phyloP scores from a whole-genome alignment of 192 early-diverging fungal genomes.

The Dimargaris xerosporica region DNA sequence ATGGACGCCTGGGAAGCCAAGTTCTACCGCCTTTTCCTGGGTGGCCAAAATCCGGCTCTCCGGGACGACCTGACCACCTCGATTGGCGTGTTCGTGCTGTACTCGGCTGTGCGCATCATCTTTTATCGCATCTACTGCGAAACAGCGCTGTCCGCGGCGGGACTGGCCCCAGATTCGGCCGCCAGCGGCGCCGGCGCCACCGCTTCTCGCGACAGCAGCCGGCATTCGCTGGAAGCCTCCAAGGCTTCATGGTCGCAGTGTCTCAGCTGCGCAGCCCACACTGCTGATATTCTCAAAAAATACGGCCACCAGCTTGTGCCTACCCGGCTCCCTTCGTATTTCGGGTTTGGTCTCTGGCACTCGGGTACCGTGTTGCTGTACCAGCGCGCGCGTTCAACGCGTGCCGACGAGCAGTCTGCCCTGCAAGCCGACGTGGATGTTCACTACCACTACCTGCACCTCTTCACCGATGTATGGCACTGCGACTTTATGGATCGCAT shows the following conservation, averaged over 20 bases:
- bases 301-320: not conserved
- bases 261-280: not conserved
- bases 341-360: constrained; percentile 9
- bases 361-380: constrained; percentile 6
- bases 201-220: not conserved
- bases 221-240: not conserved
- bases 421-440: not conserved
- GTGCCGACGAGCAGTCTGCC: constrained; percentile 2
- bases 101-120: not conserved
- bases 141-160: not conserved
- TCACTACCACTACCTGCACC: constrained; percentile 4
- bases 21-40: not conserved
- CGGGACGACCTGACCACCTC: not conserved
- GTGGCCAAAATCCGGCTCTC: not conserved
- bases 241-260: constrained; percentile 5
- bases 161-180: not conserved
- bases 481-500: constrained; percentile 3
- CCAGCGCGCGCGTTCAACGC: not conserved
- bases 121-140: constrained; percentile 8
- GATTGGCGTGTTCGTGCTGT: not conserved
- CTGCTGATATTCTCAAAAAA: not conserved
- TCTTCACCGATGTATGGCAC: not conserved
- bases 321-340: not conserved
- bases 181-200: not conserved
- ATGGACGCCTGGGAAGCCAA: constrained; percentile 2